Percentiles rank a stretch among this genome's conserved stretches.
phyloP scores from a whole-genome alignment of 225 moss, liverwort and hornwort genomes.

The Marchantia paleacea region DNA sequence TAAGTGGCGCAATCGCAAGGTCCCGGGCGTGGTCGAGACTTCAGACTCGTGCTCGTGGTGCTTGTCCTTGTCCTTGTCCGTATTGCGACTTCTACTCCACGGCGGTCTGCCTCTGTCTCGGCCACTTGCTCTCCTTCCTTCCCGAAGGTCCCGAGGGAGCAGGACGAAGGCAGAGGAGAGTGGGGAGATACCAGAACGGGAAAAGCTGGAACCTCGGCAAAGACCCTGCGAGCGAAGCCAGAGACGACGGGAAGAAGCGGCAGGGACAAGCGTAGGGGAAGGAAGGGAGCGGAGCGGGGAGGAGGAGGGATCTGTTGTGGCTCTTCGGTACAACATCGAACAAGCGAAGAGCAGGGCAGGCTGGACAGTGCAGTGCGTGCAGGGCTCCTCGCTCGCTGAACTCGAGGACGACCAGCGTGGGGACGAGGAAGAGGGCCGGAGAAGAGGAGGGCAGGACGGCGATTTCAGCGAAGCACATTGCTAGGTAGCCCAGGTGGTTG shows the following conservation, averaged over 20 bases:
- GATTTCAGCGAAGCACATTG: conserved; percentile 1
- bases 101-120: background rate
- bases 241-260: too few species aligned
- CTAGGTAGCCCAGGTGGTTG: background rate
- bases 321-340: background rate
- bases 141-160: background rate
- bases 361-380: too few species aligned
- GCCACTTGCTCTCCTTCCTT: background rate
- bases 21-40: too few species aligned
- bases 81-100: background rate
- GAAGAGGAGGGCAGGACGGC: background rate
- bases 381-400: background rate
- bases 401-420: background rate
- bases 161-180: background rate
- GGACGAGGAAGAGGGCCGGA: background rate
- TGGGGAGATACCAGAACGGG: too few species aligned
- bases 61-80: too few species aligned
- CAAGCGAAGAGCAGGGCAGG: background rate
- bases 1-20: too few species aligned
- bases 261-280: background rate
- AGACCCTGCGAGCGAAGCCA: too few species aligned
- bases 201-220: too few species aligned
- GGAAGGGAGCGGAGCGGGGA: background rate
- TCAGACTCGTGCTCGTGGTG: too few species aligned
- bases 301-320: background rate